Percentiles rank a stretch among this genome's conserved stretches.
Conservation (phyloP, 768 basidiomycete genomes). For the Lactarius hatsudake region DNA sequence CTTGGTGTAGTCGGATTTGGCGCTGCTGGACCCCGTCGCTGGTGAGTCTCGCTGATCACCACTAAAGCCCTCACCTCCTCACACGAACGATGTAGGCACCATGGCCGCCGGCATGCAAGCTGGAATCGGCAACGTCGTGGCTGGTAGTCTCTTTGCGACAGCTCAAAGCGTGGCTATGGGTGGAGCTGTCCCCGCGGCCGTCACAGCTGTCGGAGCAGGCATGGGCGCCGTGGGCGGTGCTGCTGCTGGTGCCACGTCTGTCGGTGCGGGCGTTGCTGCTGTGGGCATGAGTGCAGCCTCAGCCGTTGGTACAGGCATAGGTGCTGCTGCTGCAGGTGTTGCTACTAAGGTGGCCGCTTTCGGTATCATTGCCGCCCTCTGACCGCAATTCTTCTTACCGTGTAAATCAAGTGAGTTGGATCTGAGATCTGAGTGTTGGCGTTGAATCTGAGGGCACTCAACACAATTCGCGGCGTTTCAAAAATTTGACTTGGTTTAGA, state of each 20-base stretch:
- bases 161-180: constrained; percentile 11
- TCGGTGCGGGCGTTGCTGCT: too few relatives aligned
- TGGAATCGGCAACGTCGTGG: background rate
- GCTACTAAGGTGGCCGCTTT: background rate
- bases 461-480: background rate
- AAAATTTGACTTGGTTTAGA: background rate
- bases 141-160: background rate
- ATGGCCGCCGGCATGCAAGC: constrained; percentile 6
- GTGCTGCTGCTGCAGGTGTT: background rate
- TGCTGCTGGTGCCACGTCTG: background rate
- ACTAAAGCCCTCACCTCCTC: background rate
- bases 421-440: too few relatives aligned
- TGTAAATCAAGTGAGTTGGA: too few relatives aligned
- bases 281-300: too few relatives aligned
- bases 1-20: constrained; percentile 5
- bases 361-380: too few relatives aligned
- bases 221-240: background rate
- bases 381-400: too few relatives aligned
- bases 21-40: constrained; percentile 8
- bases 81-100: background rate
- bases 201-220: background rate
- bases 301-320: background rate
- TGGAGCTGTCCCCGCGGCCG: background rate
- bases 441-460: background rate
- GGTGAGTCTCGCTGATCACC: background rate